phyloP scores from a whole-genome alignment of 768 basidiomycete species.

The Punctularia strigosozonata region DNA sequence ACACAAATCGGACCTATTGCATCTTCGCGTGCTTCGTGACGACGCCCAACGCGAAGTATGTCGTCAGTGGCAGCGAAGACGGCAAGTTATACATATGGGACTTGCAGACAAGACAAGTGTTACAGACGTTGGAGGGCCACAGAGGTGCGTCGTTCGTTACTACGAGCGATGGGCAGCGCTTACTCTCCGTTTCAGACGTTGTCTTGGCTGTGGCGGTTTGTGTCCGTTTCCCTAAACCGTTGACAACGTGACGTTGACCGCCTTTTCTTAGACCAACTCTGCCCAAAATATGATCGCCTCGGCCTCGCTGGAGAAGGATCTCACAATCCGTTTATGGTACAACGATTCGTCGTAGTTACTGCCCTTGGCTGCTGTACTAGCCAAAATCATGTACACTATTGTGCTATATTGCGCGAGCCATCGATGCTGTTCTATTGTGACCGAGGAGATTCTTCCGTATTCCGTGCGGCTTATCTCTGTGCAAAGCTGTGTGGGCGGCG shows the following conservation, averaged over 20 bases:
- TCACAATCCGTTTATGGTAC: conserved; percentile 75
- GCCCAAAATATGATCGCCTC: conserved; percentile 67
- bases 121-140: conserved; percentile 72
- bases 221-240: not conserved
- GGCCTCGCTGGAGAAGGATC: conserved; percentile 83
- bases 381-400: too few species aligned
- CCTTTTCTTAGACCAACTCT: conserved; percentile 57
- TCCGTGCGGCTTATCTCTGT: too few species aligned
- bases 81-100: conserved; percentile 85
- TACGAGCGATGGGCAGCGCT: not conserved
- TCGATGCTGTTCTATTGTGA: too few species aligned
- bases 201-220: conserved; percentile 66
- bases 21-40: conserved; percentile 56
- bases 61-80: conserved; percentile 88
- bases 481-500: too few species aligned
- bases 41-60: conserved; percentile 44
- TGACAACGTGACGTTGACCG: conserved; percentile 2
- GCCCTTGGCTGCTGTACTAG: too few species aligned
- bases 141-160: conserved; percentile 37
- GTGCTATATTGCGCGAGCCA: too few species aligned
- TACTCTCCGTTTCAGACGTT: conserved; percentile 26
- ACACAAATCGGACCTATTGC: conserved; percentile 78
- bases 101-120: conserved; percentile 64
- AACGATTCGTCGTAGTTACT: too few species aligned
- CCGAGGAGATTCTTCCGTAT: too few species aligned